These are phyloP conservation scores for Pythium dissimile DNA, from an alignment of 352 stramenopile species.

Conservation along the genomic window DNA sequence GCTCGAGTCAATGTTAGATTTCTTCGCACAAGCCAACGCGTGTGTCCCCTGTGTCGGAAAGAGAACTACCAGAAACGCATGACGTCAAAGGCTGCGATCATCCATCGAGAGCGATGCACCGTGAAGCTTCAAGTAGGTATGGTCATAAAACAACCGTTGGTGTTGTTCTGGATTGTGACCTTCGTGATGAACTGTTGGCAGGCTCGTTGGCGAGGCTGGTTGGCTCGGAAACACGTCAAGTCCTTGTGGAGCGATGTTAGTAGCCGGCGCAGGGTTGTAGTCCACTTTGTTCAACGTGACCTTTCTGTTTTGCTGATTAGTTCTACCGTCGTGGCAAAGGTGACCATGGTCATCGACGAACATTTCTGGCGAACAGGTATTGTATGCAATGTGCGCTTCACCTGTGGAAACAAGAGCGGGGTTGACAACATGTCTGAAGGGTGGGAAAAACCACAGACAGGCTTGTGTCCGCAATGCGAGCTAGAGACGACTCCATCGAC, in stretches of 20 bases:
- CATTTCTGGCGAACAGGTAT: conserved; percentile 71
- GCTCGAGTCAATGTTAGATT: conserved; percentile 37
- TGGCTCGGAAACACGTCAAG: background rate
- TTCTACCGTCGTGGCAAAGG: conserved; percentile 69
- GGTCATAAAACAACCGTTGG: background rate
- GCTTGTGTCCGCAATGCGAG: conserved; percentile 53
- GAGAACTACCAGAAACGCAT: conserved; percentile 78
- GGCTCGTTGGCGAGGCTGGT: conserved; percentile 5
- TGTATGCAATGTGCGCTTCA: background rate
- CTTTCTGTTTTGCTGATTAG: conserved; percentile 22
- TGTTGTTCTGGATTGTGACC: background rate
- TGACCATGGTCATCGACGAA: conserved; percentile 38
- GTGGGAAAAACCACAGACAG: conserved; percentile 53
- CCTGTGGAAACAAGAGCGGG: background rate
- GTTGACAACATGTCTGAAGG: too few relatives aligned
- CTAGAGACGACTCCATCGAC: conserved; percentile 79
- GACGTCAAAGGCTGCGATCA: conserved; percentile 43
- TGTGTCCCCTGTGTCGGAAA: conserved; percentile 83
- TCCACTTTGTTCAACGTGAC: background rate
- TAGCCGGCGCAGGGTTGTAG: background rate
- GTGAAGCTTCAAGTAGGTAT: conserved; percentile 47
- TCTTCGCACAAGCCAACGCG: conserved; percentile 66
- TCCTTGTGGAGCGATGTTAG: conserved; percentile 18
- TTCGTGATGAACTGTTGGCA: background rate
- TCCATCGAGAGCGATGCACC: conserved; percentile 52